phyloP scores from a whole-genome alignment of 306 rosid genomes.

The Quercus berberidifolia region DNA sequence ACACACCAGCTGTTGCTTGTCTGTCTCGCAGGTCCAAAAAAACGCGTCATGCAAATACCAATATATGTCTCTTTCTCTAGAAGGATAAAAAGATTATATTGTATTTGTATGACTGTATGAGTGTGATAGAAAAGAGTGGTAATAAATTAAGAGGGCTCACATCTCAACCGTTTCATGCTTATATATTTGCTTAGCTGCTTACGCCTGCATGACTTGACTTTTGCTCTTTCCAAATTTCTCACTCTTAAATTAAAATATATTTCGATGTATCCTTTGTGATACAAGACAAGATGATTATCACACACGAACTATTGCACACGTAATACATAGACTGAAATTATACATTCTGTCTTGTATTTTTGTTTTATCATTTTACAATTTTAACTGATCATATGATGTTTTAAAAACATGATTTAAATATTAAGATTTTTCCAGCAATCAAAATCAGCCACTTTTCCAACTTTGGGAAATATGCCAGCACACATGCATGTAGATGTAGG shows the following conservation, averaged over 20 bases:
- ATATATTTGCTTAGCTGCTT: constrained; percentile 23
- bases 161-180: constrained; percentile 33
- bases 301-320: too few species aligned
- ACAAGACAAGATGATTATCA: too few species aligned
- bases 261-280: too few species aligned
- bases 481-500: constrained; percentile 18
- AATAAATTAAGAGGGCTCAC: neutral
- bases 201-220: constrained; percentile 59
- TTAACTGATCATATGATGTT: neutral
- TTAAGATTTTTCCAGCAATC: neutral
- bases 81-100: neutral
- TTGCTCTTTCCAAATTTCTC: neutral
- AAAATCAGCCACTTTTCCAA: constrained; percentile 3
- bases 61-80: constrained; percentile 15
- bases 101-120: too few species aligned
- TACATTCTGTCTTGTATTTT: too few species aligned
- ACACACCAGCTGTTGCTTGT: constrained; percentile 61
- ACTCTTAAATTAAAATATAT: too few species aligned
- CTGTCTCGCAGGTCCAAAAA: constrained; percentile 73
- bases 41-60: constrained; percentile 57
- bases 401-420: too few species aligned
- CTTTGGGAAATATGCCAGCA: constrained; percentile 33
- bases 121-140: too few species aligned
- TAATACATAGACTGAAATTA: too few species aligned
- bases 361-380: too few species aligned